These are phyloP conservation scores for Candida buenavistaensis DNA, from an alignment of 1,139 yeast genomes.

Conservation along the genomic window DNA sequence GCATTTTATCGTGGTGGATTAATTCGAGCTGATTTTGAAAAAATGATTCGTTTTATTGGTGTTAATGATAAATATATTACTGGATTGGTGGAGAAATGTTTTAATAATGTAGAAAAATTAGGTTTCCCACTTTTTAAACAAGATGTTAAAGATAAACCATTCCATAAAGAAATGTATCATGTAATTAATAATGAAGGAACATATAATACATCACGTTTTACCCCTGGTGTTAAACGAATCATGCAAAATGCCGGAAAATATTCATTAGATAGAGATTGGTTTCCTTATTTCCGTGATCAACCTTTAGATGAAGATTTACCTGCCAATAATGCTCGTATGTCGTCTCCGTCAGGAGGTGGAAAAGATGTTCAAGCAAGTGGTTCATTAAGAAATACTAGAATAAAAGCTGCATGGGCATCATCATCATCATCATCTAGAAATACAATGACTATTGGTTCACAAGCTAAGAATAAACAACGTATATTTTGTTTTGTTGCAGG, in stretches of 20 bases:
- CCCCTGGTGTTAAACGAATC: conserved; percentile 66
- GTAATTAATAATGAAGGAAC: conserved; percentile 66
- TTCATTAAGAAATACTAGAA: conserved; percentile 69
- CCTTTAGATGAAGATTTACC: conserved; percentile 62
- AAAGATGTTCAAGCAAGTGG: conserved; percentile 16
- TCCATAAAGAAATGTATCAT: conserved; percentile 53
- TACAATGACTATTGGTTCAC: conserved; percentile 6
- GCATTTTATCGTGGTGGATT: conserved; percentile 85
- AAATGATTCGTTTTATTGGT: conserved; percentile 70
- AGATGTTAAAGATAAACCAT: conserved; percentile 37
- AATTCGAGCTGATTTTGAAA: conserved; percentile 68
- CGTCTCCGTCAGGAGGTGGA: conserved; percentile 17
- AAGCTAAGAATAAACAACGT: conserved; percentile 57
- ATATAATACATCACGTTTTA: conserved; percentile 74
- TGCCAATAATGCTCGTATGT: conserved; percentile 10
- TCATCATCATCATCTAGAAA: conserved; percentile 28
- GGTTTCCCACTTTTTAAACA: conserved; percentile 68
- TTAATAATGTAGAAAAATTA: conserved; percentile 63
- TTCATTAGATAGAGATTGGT: conserved; percentile 54
- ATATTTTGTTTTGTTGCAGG: conserved; percentile 85
- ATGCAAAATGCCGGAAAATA: conserved; percentile 49
- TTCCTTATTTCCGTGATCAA: conserved; percentile 78
- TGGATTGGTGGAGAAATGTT: conserved; percentile 47
- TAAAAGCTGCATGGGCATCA: conserved; percentile 81
- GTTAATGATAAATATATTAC: conserved; percentile 57